Conservation (phyloP, 257 asterid species). For the Henckelia pumila region DNA sequence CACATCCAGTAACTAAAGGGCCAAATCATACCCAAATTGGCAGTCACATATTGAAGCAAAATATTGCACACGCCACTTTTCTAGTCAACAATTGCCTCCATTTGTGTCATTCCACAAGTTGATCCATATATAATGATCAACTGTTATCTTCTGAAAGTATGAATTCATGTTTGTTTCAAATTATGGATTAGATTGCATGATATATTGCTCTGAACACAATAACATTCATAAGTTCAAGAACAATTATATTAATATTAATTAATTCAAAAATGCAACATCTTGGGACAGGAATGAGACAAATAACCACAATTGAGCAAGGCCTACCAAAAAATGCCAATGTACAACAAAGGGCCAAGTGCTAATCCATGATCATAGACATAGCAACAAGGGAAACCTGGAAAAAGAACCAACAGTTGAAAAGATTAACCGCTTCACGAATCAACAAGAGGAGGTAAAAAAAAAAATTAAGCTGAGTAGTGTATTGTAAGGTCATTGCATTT, state of each 20-base stretch:
- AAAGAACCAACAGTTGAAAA: slow-evolving; percentile 27
- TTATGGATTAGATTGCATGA: slow-evolving; percentile 7
- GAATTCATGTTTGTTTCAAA: not conserved
- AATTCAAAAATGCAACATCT: slow-evolving; percentile 11
- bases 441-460: slow-evolving; percentile 11
- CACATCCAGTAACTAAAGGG: not conserved
- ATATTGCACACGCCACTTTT: not conserved
- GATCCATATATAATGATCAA: not conserved
- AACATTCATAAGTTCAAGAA: not conserved
- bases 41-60: slow-evolving; percentile 21
- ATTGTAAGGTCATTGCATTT: too few species aligned
- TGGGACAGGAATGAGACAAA: not conserved
- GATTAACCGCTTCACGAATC: not conserved
- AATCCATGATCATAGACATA: slow-evolving; percentile 72
- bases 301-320: slow-evolving; percentile 27
- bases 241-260: not conserved
- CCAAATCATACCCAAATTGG: not conserved
- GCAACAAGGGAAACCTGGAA: slow-evolving; percentile 73
- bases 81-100: slow-evolving; percentile 7
- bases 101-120: not conserved
- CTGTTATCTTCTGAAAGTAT: not conserved
- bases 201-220: slow-evolving; percentile 15
- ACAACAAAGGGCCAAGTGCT: slow-evolving; percentile 91
- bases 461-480: slow-evolving; percentile 3
- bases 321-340: slow-evolving; percentile 68